Evolutionary conservation across 768 basidiomycete genomes (phyloP).

Genomic region (Lentinula lateritia): DNA sequence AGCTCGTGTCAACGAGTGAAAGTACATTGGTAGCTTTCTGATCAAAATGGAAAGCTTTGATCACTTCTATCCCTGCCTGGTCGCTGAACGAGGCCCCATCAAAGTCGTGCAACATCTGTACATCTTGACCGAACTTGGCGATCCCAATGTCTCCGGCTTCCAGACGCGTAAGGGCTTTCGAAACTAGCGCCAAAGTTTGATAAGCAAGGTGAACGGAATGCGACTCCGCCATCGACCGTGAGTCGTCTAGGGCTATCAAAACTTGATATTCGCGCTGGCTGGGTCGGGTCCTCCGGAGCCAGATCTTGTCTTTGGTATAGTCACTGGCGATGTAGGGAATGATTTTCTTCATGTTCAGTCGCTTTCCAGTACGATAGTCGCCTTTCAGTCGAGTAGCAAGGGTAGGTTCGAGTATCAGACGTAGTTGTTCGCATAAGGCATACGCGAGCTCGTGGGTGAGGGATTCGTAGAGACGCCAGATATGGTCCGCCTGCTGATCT

Average conservation of each 20-base stretch:
- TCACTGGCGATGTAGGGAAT: conserved; percentile 97
- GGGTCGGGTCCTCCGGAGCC: conserved; percentile 91
- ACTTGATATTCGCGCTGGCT: conserved; percentile 95
- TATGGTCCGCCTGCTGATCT: conserved; percentile 50
- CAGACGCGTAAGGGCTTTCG: conserved; percentile 83
- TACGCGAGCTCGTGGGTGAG: conserved; percentile 90
- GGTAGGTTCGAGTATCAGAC: conserved; percentile 94
- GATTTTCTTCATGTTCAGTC: conserved; percentile 98
- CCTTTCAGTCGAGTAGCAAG: conserved; percentile 90
- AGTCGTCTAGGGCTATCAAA: conserved; percentile 91
- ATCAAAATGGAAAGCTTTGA: conserved; percentile 83
- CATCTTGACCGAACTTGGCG: conserved; percentile 81
- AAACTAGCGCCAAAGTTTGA: conserved; percentile 88
- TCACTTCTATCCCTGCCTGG: conserved; percentile 71
- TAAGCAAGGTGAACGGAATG: conserved; percentile 91
- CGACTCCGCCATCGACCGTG: conserved; percentile 92
- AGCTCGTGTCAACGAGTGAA: conserved; percentile 72
- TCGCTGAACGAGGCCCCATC: conserved; percentile 77
- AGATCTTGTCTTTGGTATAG: conserved; percentile 99
- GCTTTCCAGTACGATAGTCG: conserved; percentile 96
- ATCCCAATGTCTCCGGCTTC: conserved; percentile 95
- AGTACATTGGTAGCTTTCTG: conserved; percentile 88
- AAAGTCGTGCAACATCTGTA: conserved; percentile 88
- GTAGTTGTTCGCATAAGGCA: conserved; percentile 90
- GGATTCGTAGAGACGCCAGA: conserved; percentile 92